Percentiles rank a stretch among this genome's conserved stretches.
phyloP scores from a whole-genome alignment of 495 filamentous ascomycete genomes.

The Staphylotrichum tortipilum region DNA sequence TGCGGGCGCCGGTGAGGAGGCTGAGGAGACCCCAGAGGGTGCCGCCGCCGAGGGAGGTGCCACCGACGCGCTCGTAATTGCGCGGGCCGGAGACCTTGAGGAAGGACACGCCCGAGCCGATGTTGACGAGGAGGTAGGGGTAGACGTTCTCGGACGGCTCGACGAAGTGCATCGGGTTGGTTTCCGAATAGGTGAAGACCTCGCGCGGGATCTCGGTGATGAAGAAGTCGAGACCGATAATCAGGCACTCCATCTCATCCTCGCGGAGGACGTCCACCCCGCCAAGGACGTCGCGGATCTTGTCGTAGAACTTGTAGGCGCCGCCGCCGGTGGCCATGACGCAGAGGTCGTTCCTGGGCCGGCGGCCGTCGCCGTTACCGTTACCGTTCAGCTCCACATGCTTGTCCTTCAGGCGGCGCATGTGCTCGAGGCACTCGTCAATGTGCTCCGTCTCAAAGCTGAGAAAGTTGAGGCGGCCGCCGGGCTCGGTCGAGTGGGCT shows the following conservation, averaged over 20 bases:
- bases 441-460: slow-evolving; percentile 93
- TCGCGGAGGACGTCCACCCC: slow-evolving; percentile 79
- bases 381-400: slow-evolving; percentile 65
- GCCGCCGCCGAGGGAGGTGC: slow-evolving; percentile 88
- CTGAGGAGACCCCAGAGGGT: slow-evolving; percentile 93
- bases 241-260: slow-evolving; percentile 98
- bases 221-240: slow-evolving; percentile 96
- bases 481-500: slow-evolving; percentile 63
- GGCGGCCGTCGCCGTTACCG: slow-evolving; percentile 21
- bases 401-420: slow-evolving; percentile 70
- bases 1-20: slow-evolving; percentile 78
- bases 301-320: slow-evolving; percentile 91
- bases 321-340: slow-evolving; percentile 94
- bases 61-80: slow-evolving; percentile 80
- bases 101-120: slow-evolving; percentile 98
- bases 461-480: slow-evolving; percentile 86
- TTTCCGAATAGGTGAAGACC: slow-evolving; percentile 91
- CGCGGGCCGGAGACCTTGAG: slow-evolving; percentile 90
- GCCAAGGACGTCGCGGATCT: slow-evolving; percentile 65
- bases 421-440: slow-evolving; percentile 82
- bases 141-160: slow-evolving; percentile 67
- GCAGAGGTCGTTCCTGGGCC: slow-evolving; percentile 53
- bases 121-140: slow-evolving; percentile 95
- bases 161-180: slow-evolving; percentile 76
- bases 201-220: slow-evolving; percentile 94